Evolutionary conservation across 257 asterid species (phyloP).

Genomic region (Solanum dulcamara): DNA sequence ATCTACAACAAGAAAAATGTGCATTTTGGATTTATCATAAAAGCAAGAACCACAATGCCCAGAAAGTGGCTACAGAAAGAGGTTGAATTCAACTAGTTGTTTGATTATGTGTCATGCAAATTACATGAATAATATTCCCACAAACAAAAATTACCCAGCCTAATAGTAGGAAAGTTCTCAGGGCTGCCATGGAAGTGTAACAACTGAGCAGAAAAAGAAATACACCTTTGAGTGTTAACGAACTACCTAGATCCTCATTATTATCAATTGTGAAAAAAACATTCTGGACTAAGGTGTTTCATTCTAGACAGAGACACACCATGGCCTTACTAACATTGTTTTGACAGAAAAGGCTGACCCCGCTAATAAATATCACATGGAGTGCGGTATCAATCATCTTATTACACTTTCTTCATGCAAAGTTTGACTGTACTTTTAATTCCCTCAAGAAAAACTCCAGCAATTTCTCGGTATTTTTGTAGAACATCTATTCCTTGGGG

Average conservation of each 20-base stretch:
- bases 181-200: not conserved
- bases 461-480: not conserved
- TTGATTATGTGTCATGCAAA: not conserved
- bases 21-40: not conserved
- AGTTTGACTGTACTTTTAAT: not conserved
- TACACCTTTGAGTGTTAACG: not conserved
- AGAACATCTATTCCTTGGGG: not conserved
- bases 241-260: not conserved
- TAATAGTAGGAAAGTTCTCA: not conserved
- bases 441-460: not conserved
- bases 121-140: not conserved
- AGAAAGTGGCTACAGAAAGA: not conserved
- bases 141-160: not conserved
- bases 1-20: constrained; percentile 30
- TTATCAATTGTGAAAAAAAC: not conserved
- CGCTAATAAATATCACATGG: not conserved
- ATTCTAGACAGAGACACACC: not conserved
- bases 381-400: not conserved
- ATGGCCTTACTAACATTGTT: not conserved
- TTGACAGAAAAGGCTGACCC: not conserved
- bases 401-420: not conserved
- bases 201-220: not conserved
- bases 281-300: not conserved
- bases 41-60: not conserved
- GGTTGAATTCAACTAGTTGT: not conserved